Percentiles rank a stretch among this genome's conserved stretches.
Conservation (phyloP, 345 rosid species). For the Orychophragmus violaceus region DNA sequence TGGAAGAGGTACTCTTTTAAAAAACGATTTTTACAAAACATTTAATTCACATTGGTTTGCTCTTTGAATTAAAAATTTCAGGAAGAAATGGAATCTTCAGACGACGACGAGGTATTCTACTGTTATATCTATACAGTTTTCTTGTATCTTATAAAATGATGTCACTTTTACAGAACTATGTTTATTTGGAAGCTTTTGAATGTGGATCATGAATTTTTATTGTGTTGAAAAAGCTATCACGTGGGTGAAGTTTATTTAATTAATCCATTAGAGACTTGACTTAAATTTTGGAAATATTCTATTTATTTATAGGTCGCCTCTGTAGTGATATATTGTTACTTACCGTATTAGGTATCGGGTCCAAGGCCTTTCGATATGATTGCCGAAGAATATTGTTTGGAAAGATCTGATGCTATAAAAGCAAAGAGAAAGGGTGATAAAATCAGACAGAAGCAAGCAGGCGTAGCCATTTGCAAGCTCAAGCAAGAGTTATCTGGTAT, state of each 20-base stretch:
- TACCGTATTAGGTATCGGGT: constrained; percentile 36
- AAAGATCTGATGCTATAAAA: constrained; percentile 60
- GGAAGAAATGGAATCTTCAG: constrained; percentile 68
- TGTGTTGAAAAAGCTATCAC: not conserved
- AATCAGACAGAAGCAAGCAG: constrained; percentile 58
- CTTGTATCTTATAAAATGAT: not conserved
- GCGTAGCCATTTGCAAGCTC: constrained; percentile 58
- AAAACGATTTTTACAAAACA: not conserved
- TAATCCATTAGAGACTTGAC: not conserved
- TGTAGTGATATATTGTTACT: not conserved
- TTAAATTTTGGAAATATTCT: not conserved
- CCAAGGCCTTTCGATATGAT: constrained; percentile 64
- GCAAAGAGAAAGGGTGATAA: constrained; percentile 72
- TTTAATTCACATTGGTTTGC: not conserved
- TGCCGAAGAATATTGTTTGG: constrained; percentile 55
- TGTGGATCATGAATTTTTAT: not conserved
- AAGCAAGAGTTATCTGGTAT: constrained; percentile 82
- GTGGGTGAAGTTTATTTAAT: not conserved
- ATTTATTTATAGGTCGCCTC: not conserved
- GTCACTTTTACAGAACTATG: constrained; percentile 1
- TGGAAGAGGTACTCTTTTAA: constrained; percentile 58
- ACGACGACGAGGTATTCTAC: constrained; percentile 54
- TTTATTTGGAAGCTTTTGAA: not conserved
- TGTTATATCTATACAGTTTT: not conserved
- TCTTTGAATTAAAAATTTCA: constrained; percentile 23